Evolutionary conservation across 371 early-diverging fungal species (phyloP), one percentile per base, ranked within the genome.

Genomic region (Cladochytrium tenue): DNA sequence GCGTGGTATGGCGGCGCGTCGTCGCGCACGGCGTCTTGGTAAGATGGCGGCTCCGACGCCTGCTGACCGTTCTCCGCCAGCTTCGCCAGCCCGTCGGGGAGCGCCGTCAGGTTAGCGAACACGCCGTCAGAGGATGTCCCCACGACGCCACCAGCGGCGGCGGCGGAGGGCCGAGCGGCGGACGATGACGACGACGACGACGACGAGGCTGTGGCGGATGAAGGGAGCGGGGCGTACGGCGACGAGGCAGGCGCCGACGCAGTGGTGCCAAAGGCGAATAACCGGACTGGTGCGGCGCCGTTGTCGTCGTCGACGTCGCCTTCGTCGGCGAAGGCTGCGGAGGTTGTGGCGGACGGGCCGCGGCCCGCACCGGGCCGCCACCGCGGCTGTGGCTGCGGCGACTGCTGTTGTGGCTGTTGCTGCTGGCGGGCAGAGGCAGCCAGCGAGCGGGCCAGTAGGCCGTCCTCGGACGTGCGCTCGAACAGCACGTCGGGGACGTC

Each of bases 41-140:
- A 80, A 30, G 67, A 63, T 17, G 80, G 80, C 34, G 78, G 80
- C 62, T 76, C 76, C 51, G 68, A 63, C 56, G 51, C 72, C 13
- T 23, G 51, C 59, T 73, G 73, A 26, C 62, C 62, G 1, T 20
- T 56, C 34, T 5, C 28, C 53, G 7, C 58, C 15, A 63, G 43
- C 4, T 50, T 35, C 51, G 63, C 15, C 26, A 51, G 20, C 20
- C 10, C 30, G 33, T 64, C 61, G 26, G 71, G 60, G 34, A 71
- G 70, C 51, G 68, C 76, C 7, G 50, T 43, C 63, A 76, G 66
- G 60, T 79, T 72, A 28, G 62, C 61, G 60, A 81, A 77, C 23
- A 78, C 76, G 56, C 79, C 79, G 70, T 79, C 79, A 52, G 51
- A 55, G 17, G 43, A 50, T 3, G 20, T 30, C 17, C 64, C 64